Base-by-base conservation (phyloP, 208 protist genomes). In the Wallacemonas sp. region DNA sequence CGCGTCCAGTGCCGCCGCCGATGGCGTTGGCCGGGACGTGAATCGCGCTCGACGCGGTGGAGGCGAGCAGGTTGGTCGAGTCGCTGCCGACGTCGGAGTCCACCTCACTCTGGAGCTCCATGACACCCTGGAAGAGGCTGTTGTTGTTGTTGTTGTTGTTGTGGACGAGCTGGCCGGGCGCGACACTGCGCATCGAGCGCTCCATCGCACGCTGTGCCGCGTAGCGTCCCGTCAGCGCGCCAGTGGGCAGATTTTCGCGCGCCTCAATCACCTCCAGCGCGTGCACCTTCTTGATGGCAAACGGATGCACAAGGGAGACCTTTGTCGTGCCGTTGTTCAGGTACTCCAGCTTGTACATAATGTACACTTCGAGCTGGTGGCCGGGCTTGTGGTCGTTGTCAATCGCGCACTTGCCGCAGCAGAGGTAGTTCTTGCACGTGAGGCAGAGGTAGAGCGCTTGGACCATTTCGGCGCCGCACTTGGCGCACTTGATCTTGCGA, bases 391-490 rank as follows among this genome's bases (percentile, higher is more conserved):
- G 89, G 25, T 72, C 32, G 59, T 92, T 76, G 55, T 74, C 77
- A 3, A 91, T 57, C 0, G 79, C 48, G 57, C 89, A 95, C 75
- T 95, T 95, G 16, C 84, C 86, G 55, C 89, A 95, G 22, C 84
- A 79, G 1, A 93, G 44, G 46, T 81, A 81, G 57, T 73, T 48
- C 20, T 52, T 38, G 66, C 89, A 95, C 49, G 67, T 57, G 5
- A 62, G 39, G 65, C 89, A 95, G 28, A 67, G 67, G 65, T 89
- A 95, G 12, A 92, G 55, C 26, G 82, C 84, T 26, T 82, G 72
- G 1, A 63, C 41, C 29, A 95, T 67, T 61, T 92, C 79, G 5
- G 74, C 78, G 4, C 59, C 29, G 63, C 89, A 95, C 59, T 84
- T 72, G 22, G 81, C 79, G 65, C 89, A 95, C 1, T 33, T 28